Conservation (phyloP, 2,329 filamentous ascomycete genomes). For the Amauroascus niger region DNA sequence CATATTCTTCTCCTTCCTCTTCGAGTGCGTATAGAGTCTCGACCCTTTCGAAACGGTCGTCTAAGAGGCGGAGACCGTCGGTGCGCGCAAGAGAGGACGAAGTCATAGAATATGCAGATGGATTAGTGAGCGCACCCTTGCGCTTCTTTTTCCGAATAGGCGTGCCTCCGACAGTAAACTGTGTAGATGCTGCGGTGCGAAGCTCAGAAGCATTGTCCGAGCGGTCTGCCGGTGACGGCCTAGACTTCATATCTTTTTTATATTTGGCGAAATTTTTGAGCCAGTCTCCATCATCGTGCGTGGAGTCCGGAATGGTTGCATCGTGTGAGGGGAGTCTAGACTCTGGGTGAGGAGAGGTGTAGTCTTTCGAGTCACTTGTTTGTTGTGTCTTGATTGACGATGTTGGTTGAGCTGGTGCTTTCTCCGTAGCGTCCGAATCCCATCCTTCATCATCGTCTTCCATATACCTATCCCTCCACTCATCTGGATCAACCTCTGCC, state of each 20-base stretch:
- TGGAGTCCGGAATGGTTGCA: slow-evolving; percentile 33
- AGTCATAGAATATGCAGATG: slow-evolving; percentile 83
- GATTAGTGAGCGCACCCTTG: slow-evolving; percentile 83
- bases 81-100: slow-evolving; percentile 80
- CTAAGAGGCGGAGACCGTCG: slow-evolving; percentile 73
- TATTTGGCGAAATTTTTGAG: slow-evolving; percentile 88
- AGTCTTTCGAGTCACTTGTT: slow-evolving; percentile 34
- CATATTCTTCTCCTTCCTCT: slow-evolving; percentile 45
- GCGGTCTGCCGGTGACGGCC: slow-evolving; percentile 30
- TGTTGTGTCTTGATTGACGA: slow-evolving; percentile 25
- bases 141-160: slow-evolving; percentile 71
- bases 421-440: slow-evolving; percentile 90
- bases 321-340: slow-evolving; percentile 32
- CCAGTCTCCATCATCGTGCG: slow-evolving; percentile 70
- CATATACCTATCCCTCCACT: slow-evolving; percentile 60
- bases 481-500: slow-evolving; percentile 64
- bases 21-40: slow-evolving; percentile 69
- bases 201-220: slow-evolving; percentile 34
- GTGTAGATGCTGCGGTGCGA: slow-evolving; percentile 36
- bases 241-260: slow-evolving; percentile 63
- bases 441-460: slow-evolving; percentile 64
- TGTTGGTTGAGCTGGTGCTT: slow-evolving; percentile 45
- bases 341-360: slow-evolving; percentile 19
- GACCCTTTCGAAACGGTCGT: slow-evolving; percentile 83
- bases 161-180: slow-evolving; percentile 55